Base-by-base conservation (phyloP, 2,329 filamentous ascomycete genomes). In the Pseudogymnoascus sp. region DNA sequence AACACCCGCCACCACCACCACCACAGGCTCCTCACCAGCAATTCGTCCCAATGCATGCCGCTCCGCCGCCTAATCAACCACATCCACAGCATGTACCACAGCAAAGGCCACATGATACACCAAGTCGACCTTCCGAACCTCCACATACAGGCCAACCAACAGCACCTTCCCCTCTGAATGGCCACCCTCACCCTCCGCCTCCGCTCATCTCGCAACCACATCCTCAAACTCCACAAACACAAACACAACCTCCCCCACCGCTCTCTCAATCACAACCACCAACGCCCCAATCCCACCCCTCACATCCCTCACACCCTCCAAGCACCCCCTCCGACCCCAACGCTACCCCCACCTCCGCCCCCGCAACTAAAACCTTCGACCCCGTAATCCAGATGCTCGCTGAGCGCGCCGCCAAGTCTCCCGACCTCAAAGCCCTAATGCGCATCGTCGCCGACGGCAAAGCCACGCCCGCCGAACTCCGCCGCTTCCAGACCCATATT, bases 371-470 rank as follows among this genome's bases (percentile, higher is more conserved):
- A 29, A 75, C 77, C 23, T 76, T 81, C n/a, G 90, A 93, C 70
- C 90, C 90, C 0, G 91, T 94, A 45, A 93, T 94, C 62, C 87
- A 91, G 60, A 85, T 89, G 66, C 77, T 94, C 26, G 90, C 90
- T 0, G 87, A 90, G 68, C 84, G 85, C 66, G 90, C 90, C 6
- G 89, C 88, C 0, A 85, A 83, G 26, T 88, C 94, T 70, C 81
- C 85, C 0, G 81, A 88, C 62, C 77, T 94, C 8, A 87, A 91
- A 63, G 85, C 88, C 37, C 78, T 94, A 0, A 94, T 94, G 90
- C 91, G 91, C 72, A 84, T 90, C 61, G 90, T 94, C 0, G 90
- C 90, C 0, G 85, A 87, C 29, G 90, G 90, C 1, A 82, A 87
- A 67, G 90, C 90, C 0, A 85, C 83, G 11, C 82, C 84, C 38